These are phyloP conservation scores for Tubosaeta sp. DNA, from an alignment of 768 basidiomycete species.

Conservation along the genomic window DNA sequence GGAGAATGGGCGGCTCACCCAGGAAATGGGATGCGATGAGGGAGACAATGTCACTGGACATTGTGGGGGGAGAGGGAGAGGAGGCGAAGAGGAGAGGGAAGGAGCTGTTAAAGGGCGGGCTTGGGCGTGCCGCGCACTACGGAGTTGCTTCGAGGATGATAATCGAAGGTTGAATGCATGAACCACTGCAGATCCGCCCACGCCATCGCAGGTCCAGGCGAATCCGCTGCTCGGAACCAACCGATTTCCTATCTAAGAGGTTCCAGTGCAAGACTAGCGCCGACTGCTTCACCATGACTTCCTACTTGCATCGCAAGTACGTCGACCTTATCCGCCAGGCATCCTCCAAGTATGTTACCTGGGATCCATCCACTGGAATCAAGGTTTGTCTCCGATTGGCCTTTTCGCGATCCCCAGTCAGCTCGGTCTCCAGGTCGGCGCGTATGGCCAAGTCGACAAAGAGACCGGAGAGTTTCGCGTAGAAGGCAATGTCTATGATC, in stretches of 20 bases:
- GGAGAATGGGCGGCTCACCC: constrained; percentile 9
- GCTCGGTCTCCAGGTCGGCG: constrained; percentile 26
- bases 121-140: constrained; percentile 27
- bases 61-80: constrained; percentile 3
- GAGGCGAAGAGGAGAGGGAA: neutral
- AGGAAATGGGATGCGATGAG: constrained; percentile 27
- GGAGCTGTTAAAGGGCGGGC: constrained; percentile 9
- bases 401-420: neutral
- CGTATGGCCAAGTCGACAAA: constrained; percentile 32
- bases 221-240: neutral
- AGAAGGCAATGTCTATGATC: constrained; percentile 35
- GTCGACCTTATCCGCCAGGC: constrained; percentile 30
- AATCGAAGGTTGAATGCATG: constrained; percentile 23
- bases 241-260: no score
- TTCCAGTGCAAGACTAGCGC: no score
- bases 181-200: constrained; percentile 6
- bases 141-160: constrained; percentile 31
- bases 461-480: constrained; percentile 28
- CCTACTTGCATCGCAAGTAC: constrained; percentile 27
- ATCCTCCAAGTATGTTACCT: constrained; percentile 36
- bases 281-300: no score
- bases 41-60: constrained; percentile 11
- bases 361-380: constrained; percentile 31
- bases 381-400: constrained; percentile 14
- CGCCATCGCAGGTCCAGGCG: no score